Conservation (phyloP, 805 yeast species). For the Candida golubevii region DNA sequence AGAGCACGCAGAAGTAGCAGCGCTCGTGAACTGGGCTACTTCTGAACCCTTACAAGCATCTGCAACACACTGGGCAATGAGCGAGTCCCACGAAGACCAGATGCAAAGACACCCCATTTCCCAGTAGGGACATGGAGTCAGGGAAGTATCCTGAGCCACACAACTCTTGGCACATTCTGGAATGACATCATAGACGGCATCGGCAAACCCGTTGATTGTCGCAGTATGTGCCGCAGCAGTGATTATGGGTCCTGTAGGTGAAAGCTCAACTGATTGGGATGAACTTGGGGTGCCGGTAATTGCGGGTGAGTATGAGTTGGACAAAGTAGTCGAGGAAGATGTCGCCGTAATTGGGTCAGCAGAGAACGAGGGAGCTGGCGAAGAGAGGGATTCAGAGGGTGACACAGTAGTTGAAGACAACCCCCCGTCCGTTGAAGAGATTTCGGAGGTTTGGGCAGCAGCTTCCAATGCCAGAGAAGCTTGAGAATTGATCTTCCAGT, state of each 20-base stretch:
- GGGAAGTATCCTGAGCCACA: slow-evolving; percentile 6
- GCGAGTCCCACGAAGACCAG: slow-evolving; percentile 8
- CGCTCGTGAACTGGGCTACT: slow-evolving; percentile 6
- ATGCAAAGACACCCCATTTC: slow-evolving; percentile 16
- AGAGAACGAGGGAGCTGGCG: not conserved
- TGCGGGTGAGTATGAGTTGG: not conserved
- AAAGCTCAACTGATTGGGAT: not conserved
- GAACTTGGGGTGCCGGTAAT: not conserved
- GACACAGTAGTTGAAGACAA: not conserved
- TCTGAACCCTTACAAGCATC: slow-evolving; percentile 9
- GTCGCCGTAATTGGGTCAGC: not conserved
- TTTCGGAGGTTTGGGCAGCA: slow-evolving; percentile 1
- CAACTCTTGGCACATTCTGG: slow-evolving; percentile 13
- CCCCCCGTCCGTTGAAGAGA: too few relatives aligned
- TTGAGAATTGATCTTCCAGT: slow-evolving; percentile 16
- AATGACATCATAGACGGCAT: slow-evolving; percentile 8
- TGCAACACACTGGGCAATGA: slow-evolving; percentile 12
- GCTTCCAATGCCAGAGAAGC: slow-evolving; percentile 2
- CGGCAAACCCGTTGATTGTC: slow-evolving; percentile 14
- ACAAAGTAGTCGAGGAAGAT: not conserved
- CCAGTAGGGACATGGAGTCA: slow-evolving; percentile 15
- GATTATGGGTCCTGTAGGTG: not conserved
- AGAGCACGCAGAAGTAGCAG: slow-evolving; percentile 11
- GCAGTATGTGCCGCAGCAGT: slow-evolving; percentile 8
- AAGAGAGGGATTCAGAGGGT: not conserved